Evolutionary conservation across 1,284 basidiomycete species (phyloP).

Genomic region (Papiliotrema nemorosa): DNA sequence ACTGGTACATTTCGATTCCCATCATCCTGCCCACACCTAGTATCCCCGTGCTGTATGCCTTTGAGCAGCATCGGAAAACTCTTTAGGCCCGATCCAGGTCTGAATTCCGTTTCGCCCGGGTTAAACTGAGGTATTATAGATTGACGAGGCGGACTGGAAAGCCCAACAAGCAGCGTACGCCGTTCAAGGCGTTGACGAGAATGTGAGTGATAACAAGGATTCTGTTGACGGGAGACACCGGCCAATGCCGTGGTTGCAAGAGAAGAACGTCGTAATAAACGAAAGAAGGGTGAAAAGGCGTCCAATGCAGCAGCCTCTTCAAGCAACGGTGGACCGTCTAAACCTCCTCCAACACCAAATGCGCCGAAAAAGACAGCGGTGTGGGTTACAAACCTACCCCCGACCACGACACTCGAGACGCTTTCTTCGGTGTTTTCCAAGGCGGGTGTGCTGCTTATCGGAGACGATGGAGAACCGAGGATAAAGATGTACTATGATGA

Average conservation of each 20-base stretch:
- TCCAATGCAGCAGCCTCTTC: slow-evolving; percentile 52
- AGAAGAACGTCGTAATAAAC: slow-evolving; percentile 60
- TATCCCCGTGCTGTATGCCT: too few species aligned
- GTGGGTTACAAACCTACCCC: slow-evolving; percentile 81
- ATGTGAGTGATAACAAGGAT: slow-evolving; percentile 57
- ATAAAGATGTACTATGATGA: slow-evolving; percentile 91
- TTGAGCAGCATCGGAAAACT: too few species aligned
- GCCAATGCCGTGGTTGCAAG: slow-evolving; percentile 76
- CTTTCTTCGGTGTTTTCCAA: slow-evolving; percentile 77
- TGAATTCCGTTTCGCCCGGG: neutral
- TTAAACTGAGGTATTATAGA: slow-evolving; percentile 47
- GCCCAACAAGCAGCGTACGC: slow-evolving; percentile 91
- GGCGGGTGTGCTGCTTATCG: slow-evolving; percentile 89
- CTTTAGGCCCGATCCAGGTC: too few species aligned
- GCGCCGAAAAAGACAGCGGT: slow-evolving; percentile 76
- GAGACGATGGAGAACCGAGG: slow-evolving; percentile 78
- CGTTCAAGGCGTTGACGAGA: slow-evolving; percentile 83
- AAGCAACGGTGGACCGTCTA: too few species aligned
- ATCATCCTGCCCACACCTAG: too few species aligned
- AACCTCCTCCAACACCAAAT: slow-evolving; percentile 14
- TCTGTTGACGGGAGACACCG: slow-evolving; percentile 58
- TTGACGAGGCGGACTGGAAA: slow-evolving; percentile 75
- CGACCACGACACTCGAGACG: slow-evolving; percentile 70
- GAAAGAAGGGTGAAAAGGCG: slow-evolving; percentile 63
- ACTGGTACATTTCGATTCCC: slow-evolving; percentile 58